Percentiles rank a stretch among this genome's conserved stretches.
phyloP scores from a whole-genome alignment of 192 early-diverging fungal genomes.

The Coemansia sp. region DNA sequence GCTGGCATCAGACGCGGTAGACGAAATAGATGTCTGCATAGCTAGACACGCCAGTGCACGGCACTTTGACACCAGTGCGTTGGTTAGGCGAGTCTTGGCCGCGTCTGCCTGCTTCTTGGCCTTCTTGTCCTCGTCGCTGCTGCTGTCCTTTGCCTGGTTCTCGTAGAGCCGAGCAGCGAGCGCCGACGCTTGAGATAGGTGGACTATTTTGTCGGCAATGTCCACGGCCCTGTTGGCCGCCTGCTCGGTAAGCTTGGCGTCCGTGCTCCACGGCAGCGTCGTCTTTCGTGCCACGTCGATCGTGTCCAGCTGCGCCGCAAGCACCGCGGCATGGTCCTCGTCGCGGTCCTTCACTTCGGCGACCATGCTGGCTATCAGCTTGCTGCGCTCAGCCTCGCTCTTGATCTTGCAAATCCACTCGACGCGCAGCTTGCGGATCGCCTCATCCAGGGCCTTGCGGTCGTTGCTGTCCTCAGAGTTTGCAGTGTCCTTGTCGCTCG shows the following conservation, averaged over 20 bases:
- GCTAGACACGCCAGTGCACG: conserved; percentile 48
- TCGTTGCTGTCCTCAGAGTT: conserved; percentile 50
- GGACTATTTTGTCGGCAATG: conserved; percentile 58
- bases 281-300: conserved; percentile 54
- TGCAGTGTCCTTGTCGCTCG: conserved; percentile 33
- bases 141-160: conserved; percentile 49
- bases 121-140: conserved; percentile 54
- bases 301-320: conserved; percentile 44
- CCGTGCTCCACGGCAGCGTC: conserved; percentile 44
- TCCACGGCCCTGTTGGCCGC: conserved; percentile 23
- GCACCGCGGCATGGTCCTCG: conserved; percentile 47
- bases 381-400: conserved; percentile 56
- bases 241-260: conserved; percentile 17
- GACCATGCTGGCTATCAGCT: conserved; percentile 64
- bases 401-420: conserved; percentile 76
- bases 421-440: conserved; percentile 75
- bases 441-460: conserved; percentile 60
- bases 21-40: conserved; percentile 6
- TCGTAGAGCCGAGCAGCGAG: conserved; percentile 55
- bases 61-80: conserved; percentile 60
- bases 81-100: conserved; percentile 63
- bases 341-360: conserved; percentile 53
- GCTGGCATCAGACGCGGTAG: conserved; percentile 18
- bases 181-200: conserved; percentile 57
- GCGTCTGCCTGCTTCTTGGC: conserved; percentile 70